Evolutionary conservation across 2,329 filamentous ascomycete species (phyloP).

Genomic region (Daldinia eschscholtzii): DNA sequence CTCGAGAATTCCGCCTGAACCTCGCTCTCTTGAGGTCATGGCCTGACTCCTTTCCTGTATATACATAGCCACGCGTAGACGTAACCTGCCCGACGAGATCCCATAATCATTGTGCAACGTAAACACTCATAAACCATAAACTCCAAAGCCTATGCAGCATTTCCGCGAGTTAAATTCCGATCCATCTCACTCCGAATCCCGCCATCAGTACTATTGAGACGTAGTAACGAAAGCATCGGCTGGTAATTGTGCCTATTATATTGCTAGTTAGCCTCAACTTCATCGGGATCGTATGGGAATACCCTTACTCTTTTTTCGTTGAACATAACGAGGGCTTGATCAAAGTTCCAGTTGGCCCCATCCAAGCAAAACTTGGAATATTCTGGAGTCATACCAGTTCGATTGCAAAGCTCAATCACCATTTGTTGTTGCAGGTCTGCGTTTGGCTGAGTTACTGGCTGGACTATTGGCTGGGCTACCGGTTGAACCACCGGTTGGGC

Average conservation of each 20-base stretch:
- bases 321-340: slow-evolving; percentile 80
- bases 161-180: slow-evolving; percentile 12
- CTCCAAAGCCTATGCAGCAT: slow-evolving; percentile 46
- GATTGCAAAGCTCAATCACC: slow-evolving; percentile 79
- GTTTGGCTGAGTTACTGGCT: slow-evolving; percentile 38
- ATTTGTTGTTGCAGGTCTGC: slow-evolving; percentile 74
- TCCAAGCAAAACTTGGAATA: slow-evolving; percentile 86
- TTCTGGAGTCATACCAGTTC: slow-evolving; percentile 82
- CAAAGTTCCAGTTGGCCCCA: slow-evolving; percentile 83
- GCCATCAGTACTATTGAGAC: slow-evolving; percentile 19
- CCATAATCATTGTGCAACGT: slow-evolving; percentile 38
- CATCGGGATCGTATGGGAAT: not conserved
- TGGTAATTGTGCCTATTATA: slow-evolving; percentile 59
- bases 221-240: slow-evolving; percentile 59
- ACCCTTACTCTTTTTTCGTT: slow-evolving; percentile 76
- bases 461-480: slow-evolving; percentile 23
- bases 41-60: slow-evolving; percentile 22
- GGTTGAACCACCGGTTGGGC: not conserved
- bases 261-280: slow-evolving; percentile 23
- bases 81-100: slow-evolving; percentile 13
- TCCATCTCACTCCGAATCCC: not conserved
- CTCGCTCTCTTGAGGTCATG: slow-evolving; percentile 6
- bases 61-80: slow-evolving; percentile 28
- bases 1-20: slow-evolving; percentile 5
- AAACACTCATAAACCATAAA: slow-evolving; percentile 37